Base-by-base conservation (phyloP, 1,284 basidiomycete genomes). In the Puccinia novopanici region DNA sequence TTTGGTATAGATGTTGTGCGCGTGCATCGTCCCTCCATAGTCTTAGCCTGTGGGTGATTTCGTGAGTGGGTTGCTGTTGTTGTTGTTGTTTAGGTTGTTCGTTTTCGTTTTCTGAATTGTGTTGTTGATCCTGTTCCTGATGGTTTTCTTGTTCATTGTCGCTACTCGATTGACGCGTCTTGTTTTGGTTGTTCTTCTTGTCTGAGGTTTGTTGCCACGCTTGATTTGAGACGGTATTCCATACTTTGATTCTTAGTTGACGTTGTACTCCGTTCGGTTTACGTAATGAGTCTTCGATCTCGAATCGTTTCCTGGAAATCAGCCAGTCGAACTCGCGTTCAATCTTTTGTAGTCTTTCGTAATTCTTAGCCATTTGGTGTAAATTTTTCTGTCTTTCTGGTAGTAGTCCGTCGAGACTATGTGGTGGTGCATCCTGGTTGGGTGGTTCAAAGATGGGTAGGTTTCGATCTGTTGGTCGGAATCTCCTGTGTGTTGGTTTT, bases 1-100 rank as follows among this genome's bases (percentile, higher is more conserved):
- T 98, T 83, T 57, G 54, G 2, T 74, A 40, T 70, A 80, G 17
- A 80, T 27, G 68, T 86, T 98, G 96, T 90, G 95, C 94, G 84
- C 98, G 90, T 54, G 97, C 96, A 87, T 99, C 97, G 85, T 98
- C 94, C 73, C 97, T 88, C 97, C 97, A 99, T 59, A 94, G 86
- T 78, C 97, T 89, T 91, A 99, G 95, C n/a, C 94, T 90, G 85
- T 97, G 94, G 5, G 98, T 90, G 88, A 93, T 91, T 5, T 42
- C 17, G 37, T 40, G n/a, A n/a, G 63, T 57, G 2, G 68, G 40
- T 4, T 12, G 19, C 17, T 52, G 50, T 15, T n/a, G n/a, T n/a
- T n/a, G n/a, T 4, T 34, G 34, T 34, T 34, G 34, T 1, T 34
- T 34, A 34, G 34, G 34, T 10, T 40, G 37, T 30, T 50, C 12